These are phyloP conservation scores for Suillus bovinus DNA, from an alignment of 768 basidiomycete species.

Conservation along the genomic window DNA sequence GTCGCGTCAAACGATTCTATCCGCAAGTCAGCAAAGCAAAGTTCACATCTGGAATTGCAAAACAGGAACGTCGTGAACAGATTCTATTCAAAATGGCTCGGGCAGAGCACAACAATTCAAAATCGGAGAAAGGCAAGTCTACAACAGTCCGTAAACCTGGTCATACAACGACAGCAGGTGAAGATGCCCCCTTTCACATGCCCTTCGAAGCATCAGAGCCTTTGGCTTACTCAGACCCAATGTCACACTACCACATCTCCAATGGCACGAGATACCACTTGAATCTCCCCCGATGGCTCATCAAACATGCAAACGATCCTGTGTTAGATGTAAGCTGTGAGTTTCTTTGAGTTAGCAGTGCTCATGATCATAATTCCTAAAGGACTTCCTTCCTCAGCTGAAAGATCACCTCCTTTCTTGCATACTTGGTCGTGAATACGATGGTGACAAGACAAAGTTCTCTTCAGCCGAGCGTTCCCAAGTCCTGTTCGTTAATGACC, in stretches of 20 bases:
- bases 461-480: too few relatives aligned
- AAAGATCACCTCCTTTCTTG: slow-evolving; percentile 16
- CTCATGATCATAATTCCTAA: too few relatives aligned
- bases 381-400: slow-evolving; percentile 27
- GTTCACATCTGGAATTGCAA: slow-evolving; percentile 28
- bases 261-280: neutral
- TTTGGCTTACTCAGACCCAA: neutral
- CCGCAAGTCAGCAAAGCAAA: slow-evolving; percentile 33
- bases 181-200: too few relatives aligned
- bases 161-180: too few relatives aligned
- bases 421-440: neutral
- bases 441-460: slow-evolving; percentile 17
- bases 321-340: too few relatives aligned
- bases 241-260: neutral
- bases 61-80: slow-evolving; percentile 18
- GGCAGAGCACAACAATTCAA: too few relatives aligned
- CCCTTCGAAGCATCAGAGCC: neutral
- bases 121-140: too few relatives aligned
- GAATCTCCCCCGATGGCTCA: too few relatives aligned
- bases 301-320: neutral
- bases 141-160: too few relatives aligned
- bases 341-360: too few relatives aligned
- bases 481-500: too few relatives aligned
- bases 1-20: slow-evolving; percentile 37
- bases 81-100: slow-evolving; percentile 14